These are phyloP conservation scores for Boletus barrowsii DNA, from an alignment of 768 basidiomycete species.

Conservation along the genomic window DNA sequence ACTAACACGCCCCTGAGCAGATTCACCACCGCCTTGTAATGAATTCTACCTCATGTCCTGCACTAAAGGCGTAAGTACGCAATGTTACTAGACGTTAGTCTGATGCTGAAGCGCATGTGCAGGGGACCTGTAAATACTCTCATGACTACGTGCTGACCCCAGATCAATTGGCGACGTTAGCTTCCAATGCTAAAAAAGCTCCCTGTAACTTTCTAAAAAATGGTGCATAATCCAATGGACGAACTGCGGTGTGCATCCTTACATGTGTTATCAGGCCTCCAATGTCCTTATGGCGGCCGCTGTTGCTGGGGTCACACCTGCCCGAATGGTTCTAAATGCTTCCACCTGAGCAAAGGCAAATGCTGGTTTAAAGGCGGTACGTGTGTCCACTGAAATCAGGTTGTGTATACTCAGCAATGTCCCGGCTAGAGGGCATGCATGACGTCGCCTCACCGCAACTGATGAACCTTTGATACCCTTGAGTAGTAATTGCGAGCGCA, in stretches of 20 bases:
- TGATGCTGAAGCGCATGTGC: constrained; percentile 15
- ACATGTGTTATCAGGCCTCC: constrained; percentile 45
- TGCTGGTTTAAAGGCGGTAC: constrained; percentile 83
- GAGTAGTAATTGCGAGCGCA: constrained; percentile 1
- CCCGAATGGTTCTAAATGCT: constrained; percentile 71
- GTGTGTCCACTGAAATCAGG: constrained; percentile 15
- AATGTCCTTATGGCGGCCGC: constrained; percentile 69
- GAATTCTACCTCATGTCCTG: constrained; percentile 82
- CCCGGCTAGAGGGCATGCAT: constrained; percentile 41
- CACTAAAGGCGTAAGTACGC: constrained; percentile 62
- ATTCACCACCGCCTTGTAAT: constrained; percentile 82
- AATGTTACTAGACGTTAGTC: not conserved
- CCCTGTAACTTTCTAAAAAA: constrained; percentile 85
- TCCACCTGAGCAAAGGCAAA: constrained; percentile 71
- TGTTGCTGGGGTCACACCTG: constrained; percentile 87
- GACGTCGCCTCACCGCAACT: constrained; percentile 17
- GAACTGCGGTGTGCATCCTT: not conserved
- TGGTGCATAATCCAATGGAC: constrained; percentile 37
- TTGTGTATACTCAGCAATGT: constrained; percentile 2
- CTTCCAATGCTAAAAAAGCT: constrained; percentile 78
- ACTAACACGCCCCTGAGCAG: constrained; percentile 36
- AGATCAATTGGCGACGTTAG: constrained; percentile 68
- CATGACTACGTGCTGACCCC: constrained; percentile 73
- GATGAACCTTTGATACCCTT: constrained; percentile 21
- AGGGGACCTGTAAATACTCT: constrained; percentile 78